Evolutionary conservation across 2,329 filamentous ascomycete genomes (phyloP), one percentile per base, ranked within the genome.

Genomic region (Trichoderma arundinaceum): DNA sequence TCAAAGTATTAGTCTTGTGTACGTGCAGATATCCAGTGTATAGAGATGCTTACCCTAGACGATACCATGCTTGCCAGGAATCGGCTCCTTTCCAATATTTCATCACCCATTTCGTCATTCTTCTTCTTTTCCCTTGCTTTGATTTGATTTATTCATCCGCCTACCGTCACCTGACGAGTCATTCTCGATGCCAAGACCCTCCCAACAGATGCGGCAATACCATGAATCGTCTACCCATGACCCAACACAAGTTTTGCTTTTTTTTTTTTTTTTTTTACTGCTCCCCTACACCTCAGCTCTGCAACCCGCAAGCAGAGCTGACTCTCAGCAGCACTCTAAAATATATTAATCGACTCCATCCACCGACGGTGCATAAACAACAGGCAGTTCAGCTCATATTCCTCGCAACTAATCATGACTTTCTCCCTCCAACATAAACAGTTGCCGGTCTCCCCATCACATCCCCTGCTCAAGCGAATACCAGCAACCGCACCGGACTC

Each of bases 321-420:
- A 52, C 19, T 12, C 19, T 33, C 7, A 22, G 15, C 22, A 52
- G 6, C 58, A 9, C 22, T 61, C 46, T 41, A 33, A 33, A 48
- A 59, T 48, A 35, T 33, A 22, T n/a, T 44, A 48, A 32, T 32
- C 33, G 57, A 52, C 58, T 41, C 58, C 58, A 61, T 61, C 17
- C 46, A 52, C 58, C 46, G 58, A 2, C 8, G n/a, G 19, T 19
- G 58, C 58, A 61, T 61, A 52, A 61, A 61, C 58, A 43, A 33
- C 35, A 1, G 33, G 1, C 46, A 41, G 19, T 17, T 60, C 57
- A 60, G 57, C 57, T 60, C 57, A 60, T 60, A 7, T 32, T 49
- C 32, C 33, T 38, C 35, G 3, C 35, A 7, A 4, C 35, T 28
- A 28, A 28, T 28, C 19, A 38, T 56, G 53, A 46, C 41, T 35